Percentiles rank a stretch among this genome's conserved stretches.
Conservation (phyloP, 2,329 filamentous ascomycete genomes). For the Fusarium sacchari region DNA sequence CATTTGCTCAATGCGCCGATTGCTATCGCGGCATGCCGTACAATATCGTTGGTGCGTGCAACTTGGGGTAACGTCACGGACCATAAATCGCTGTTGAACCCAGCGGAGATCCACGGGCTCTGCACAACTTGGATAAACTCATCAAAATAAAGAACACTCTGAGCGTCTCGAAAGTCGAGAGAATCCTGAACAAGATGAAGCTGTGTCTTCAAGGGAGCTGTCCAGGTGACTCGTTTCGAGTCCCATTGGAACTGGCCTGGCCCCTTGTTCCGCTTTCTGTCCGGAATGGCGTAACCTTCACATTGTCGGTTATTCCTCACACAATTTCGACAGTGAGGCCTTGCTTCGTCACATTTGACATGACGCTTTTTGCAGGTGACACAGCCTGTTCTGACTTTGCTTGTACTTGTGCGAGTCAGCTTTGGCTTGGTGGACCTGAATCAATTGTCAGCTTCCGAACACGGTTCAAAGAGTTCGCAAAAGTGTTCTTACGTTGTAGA, state of each 20-base stretch:
- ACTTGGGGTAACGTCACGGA: slow-evolving; percentile 46
- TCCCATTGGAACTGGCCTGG: slow-evolving; percentile 40
- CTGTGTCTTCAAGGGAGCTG: not conserved
- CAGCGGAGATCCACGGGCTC: slow-evolving; percentile 44
- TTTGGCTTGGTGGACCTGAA: slow-evolving; percentile 12
- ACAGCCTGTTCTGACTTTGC: slow-evolving; percentile 37
- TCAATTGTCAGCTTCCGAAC: not conserved
- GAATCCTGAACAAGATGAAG: slow-evolving; percentile 19
- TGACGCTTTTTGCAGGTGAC: slow-evolving; percentile 40
- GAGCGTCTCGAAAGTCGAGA: slow-evolving; percentile 18
- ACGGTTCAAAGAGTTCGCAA: not conserved
- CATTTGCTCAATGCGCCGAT: slow-evolving; percentile 45
- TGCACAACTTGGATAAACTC: slow-evolving; percentile 46
- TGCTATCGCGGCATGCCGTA: slow-evolving; percentile 47
- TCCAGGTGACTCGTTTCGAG: slow-evolving; percentile 18
- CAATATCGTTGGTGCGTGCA: slow-evolving; percentile 38
- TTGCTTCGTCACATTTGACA: slow-evolving; percentile 38
- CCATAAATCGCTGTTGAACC: slow-evolving; percentile 44
- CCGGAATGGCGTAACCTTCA: slow-evolving; percentile 18
- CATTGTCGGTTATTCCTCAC: slow-evolving; percentile 22
- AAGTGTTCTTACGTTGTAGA: not conserved
- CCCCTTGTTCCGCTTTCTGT: not conserved
- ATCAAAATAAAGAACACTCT: slow-evolving; percentile 41
- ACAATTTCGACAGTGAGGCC: slow-evolving; percentile 31
- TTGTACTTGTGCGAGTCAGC: slow-evolving; percentile 31